A percentile compares a stretch with the other conserved stretches of the same genome.
phyloP scores from a whole-genome alignment of 345 rosid species.

The Syzygium grande region DNA sequence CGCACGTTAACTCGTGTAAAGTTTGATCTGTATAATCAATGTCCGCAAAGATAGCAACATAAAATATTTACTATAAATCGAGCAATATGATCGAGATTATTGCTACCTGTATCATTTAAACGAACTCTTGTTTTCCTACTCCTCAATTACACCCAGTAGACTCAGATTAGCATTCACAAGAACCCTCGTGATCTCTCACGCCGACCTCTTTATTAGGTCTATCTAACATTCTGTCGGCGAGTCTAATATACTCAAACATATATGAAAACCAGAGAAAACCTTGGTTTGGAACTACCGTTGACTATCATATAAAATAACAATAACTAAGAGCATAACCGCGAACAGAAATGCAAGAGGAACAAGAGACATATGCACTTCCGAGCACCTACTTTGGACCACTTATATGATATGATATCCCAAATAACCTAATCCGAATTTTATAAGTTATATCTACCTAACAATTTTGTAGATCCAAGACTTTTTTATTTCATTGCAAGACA shows the following conservation, averaged over 20 bases:
- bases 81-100: fast-evolving
- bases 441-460: background rate
- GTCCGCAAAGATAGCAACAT: fast-evolving
- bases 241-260: background rate
- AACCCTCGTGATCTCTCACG: background rate
- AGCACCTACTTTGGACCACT: background rate
- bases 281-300: background rate
- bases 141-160: background rate
- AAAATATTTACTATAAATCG: background rate
- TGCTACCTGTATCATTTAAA: background rate
- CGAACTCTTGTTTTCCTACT: background rate
- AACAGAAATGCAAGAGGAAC: background rate
- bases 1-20: background rate
- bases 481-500: background rate
- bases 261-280: background rate
- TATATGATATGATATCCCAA: background rate
- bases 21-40: background rate
- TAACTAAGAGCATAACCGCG: background rate
- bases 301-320: background rate
- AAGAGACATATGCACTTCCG: background rate
- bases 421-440: background rate
- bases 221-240: background rate
- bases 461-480: background rate
- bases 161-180: background rate
- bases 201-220: background rate